Evolutionary conservation across 2,329 filamentous ascomycete species (phyloP).

Genomic region (Pestalotiopsis sp.): DNA sequence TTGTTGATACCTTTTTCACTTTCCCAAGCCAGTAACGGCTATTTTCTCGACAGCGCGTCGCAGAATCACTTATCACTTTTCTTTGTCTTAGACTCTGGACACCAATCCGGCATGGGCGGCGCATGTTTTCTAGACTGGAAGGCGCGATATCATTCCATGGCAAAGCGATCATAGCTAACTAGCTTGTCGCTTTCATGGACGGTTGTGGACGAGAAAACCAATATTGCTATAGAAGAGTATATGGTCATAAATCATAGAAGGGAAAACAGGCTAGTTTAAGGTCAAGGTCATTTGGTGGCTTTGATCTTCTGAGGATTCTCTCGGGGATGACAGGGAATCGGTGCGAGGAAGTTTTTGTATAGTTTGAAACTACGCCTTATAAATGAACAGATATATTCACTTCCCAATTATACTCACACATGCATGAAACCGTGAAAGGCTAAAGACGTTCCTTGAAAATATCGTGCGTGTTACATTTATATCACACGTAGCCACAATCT

Average conservation of each 20-base stretch:
- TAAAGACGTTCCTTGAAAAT: neutral
- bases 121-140: neutral
- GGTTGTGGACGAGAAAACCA: neutral
- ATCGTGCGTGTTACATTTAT: neutral
- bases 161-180: neutral
- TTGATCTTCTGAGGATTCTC: neutral
- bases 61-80: neutral
- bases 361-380: neutral
- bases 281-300: neutral
- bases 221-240: neutral
- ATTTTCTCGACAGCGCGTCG: slow-evolving; percentile 1
- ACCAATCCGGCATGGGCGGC: neutral
- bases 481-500: neutral
- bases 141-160: neutral
- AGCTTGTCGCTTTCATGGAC: neutral
- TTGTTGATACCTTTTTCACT: slow-evolving; percentile 18
- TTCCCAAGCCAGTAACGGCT: neutral
- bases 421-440: neutral
- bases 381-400: neutral
- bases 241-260: neutral
- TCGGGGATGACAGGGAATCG: neutral
- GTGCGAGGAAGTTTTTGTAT: slow-evolving; percentile 1
- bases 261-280: neutral
- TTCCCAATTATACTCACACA: neutral
- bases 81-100: neutral